These are phyloP conservation scores for Colletotrichum lini DNA, from an alignment of 2,329 filamentous ascomycete genomes.

Conservation along the genomic window DNA sequence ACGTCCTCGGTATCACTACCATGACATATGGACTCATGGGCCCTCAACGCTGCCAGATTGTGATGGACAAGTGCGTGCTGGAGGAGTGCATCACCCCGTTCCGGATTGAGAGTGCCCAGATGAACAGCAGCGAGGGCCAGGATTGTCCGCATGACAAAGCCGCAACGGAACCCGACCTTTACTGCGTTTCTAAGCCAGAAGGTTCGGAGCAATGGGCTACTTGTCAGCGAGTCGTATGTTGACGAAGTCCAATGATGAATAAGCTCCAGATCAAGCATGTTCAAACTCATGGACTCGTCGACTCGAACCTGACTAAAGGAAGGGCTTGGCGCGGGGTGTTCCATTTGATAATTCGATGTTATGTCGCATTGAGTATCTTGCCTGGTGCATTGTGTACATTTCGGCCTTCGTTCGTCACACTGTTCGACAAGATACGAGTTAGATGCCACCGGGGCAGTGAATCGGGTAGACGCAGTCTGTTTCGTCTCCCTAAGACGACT, in stretches of 20 bases:
- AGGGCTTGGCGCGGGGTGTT: neutral
- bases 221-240: conserved; percentile 62
- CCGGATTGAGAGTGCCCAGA: conserved; percentile 52
- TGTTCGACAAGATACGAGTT: conserved; percentile 34
- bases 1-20: neutral
- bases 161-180: conserved; percentile 59
- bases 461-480: no score
- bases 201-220: conserved; percentile 55
- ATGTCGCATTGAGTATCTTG: conserved; percentile 56
- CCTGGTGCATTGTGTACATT: conserved; percentile 56
- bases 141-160: conserved; percentile 63
- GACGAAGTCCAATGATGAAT: conserved; percentile 66
- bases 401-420: conserved; percentile 57
- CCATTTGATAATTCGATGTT: conserved; percentile 3
- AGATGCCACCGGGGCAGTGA: neutral
- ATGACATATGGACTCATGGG: neutral
- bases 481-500: neutral
- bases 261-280: conserved; percentile 63
- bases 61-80: conserved; percentile 15
- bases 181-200: conserved; percentile 64
- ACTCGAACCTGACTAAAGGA: neutral
- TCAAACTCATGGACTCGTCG: conserved; percentile 44
- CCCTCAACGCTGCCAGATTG: conserved; percentile 6
- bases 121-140: conserved; percentile 65
- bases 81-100: conserved; percentile 17